Base-by-base conservation (phyloP, 192 early-diverging fungal genomes). In the Phycomyces blakesleeanus region DNA sequence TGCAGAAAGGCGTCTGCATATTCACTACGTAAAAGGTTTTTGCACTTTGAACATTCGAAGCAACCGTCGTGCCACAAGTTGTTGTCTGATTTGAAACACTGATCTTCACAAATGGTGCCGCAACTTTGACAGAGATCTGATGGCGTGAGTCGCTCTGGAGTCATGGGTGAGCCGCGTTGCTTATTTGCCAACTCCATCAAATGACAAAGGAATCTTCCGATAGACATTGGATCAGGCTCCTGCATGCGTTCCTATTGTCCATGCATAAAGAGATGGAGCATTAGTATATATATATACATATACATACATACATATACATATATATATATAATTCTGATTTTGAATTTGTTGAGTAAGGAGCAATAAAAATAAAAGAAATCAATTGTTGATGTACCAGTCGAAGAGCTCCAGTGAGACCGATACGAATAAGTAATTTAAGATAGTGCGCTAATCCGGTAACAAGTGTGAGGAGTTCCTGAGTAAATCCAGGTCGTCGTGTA, bases 371-470 rank as follows among this genome's bases (percentile, higher is more conserved):
- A 40, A n/a, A n/a, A n/a, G n/a, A 59, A 15, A 39, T 37, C 12
- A 20, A 24, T 37, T 59, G 37, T 41, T 11, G 29, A 61, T 67
- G 34, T 80, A 90, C 90, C 75, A 92, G 71, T 76, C 87, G 89
- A 40, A 98, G 76, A 6, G 94, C 90, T n/a, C 94, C 92, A 52
- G 87, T 91, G 40, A 98, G 76, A 15, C 94, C 94, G 16, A 91
- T 83, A 18, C 95, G 85, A 66, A 97, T 96, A 49, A 96, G 74
- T 8, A 91, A 85, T 65, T 98, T 98, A 41, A 98, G 83, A 51
- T 87, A 89, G 61, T 96, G 95, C 2, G 96, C 96, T 16, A 98
- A 80, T 11, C 86, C 87, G 50, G 93, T 95, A 2, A 97, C 93
- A 10, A 96, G 71, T 9, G 88, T 85, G 60, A 98, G 83, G 62